These are phyloP conservation scores for Pseudogymnoascus sp. DNA, from an alignment of 2,329 filamentous ascomycete species.

Conservation along the genomic window DNA sequence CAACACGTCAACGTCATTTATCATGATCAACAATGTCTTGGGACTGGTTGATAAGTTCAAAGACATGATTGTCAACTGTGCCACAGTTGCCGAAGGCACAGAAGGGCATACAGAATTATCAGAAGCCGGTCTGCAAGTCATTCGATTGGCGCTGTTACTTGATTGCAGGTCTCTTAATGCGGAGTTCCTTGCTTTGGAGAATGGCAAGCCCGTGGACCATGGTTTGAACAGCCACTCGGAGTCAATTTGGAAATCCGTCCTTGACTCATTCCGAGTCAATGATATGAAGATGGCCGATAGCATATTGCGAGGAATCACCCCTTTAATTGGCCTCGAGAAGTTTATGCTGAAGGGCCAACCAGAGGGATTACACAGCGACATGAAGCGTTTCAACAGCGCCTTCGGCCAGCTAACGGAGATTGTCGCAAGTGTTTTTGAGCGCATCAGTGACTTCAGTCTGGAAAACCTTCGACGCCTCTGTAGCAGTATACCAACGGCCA, in stretches of 20 bases:
- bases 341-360: constrained; percentile 37
- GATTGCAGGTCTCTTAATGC: constrained; percentile 62
- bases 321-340: constrained; percentile 66
- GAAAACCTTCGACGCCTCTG: constrained; percentile 56
- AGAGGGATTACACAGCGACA: constrained; percentile 33
- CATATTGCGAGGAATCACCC: constrained; percentile 50
- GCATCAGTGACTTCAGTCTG: constrained; percentile 66
- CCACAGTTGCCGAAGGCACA: constrained; percentile 35
- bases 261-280: constrained; percentile 56
- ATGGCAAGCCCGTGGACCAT: constrained; percentile 52
- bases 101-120: constrained; percentile 43
- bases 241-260: constrained; percentile 69
- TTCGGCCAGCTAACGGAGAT: constrained; percentile 53
- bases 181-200: constrained; percentile 58
- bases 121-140: constrained; percentile 51
- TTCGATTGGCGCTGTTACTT: constrained; percentile 57
- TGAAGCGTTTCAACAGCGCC: constrained; percentile 68
- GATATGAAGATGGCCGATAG: constrained; percentile 65
- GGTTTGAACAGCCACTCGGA: constrained; percentile 62
- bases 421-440: constrained; percentile 66
- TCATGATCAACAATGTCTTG: constrained; percentile 56
- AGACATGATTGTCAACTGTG: constrained; percentile 47
- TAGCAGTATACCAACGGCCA: constrained; percentile 41
- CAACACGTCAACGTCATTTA: constrained; percentile 43
- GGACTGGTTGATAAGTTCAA: constrained; percentile 57